Evolutionary conservation across 169 alveolate genomes (phyloP).

Genomic region (Theileria orientalis): DNA sequence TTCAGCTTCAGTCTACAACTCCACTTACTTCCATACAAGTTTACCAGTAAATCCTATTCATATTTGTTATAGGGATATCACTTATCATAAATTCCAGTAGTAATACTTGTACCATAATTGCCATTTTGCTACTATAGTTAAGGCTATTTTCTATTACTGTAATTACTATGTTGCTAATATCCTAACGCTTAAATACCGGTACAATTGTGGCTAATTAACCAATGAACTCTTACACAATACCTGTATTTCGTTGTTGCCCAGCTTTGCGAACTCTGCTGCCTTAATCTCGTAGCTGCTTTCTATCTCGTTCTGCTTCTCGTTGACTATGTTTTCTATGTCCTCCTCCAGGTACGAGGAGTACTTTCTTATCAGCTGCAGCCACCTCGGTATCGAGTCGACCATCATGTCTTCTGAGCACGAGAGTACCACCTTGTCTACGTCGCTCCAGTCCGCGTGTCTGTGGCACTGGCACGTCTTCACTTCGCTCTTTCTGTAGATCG

Average conservation of each 20-base stretch:
- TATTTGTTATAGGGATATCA: not conserved
- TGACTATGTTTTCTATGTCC: conserved; percentile 24
- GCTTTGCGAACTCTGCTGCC: conserved; percentile 60
- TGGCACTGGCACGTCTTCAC: conserved; percentile 27
- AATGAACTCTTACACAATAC: conserved; percentile 8
- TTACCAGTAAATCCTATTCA: conserved; percentile 35
- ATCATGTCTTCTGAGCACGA: conserved; percentile 49
- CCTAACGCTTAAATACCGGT: not conserved
- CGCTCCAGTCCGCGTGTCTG: conserved; percentile 28
- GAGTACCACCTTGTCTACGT: conserved; percentile 34
- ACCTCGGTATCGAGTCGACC: conserved; percentile 19
- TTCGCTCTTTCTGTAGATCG: not conserved
- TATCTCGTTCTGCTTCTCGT: conserved; percentile 14
- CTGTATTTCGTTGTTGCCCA: conserved; percentile 25
- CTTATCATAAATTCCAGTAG: not conserved
- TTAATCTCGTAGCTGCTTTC: conserved; percentile 7
- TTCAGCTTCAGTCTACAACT: conserved; percentile 28
- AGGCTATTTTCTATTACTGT: no score
- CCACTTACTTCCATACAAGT: conserved; percentile 56
- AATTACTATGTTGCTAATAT: no score
- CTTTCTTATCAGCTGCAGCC: conserved; percentile 26
- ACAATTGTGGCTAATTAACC: not conserved
- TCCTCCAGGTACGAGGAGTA: conserved; percentile 16
- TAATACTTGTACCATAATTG: not conserved
- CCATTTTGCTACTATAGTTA: no score